Evolutionary conservation across 2,329 filamentous ascomycete species (phyloP), one percentile per base, ranked within the genome.

Genomic region (Mycogone perniciosa): DNA sequence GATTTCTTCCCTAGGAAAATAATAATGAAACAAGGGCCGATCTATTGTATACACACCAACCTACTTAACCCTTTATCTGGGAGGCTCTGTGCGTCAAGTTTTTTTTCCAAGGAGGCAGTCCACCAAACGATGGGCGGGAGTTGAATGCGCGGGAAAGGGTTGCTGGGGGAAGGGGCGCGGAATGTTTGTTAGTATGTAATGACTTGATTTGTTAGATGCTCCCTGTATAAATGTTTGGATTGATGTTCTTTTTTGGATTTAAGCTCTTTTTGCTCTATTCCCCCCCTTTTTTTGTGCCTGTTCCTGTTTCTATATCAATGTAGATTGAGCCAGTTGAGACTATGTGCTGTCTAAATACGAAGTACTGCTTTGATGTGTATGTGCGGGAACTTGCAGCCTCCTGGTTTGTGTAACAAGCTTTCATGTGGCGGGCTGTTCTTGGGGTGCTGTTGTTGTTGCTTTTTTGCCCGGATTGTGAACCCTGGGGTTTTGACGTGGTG

Each of bases 181-280:
- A 40, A 49, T 50, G 51, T 53, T 46, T 53, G 46, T 50, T 53
- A 50, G 51, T 20, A 20, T 20, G 20, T 53, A 53, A 53, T 53
- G 51, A 53, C 48, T 44, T 31, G 44, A 47, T 13, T 44, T 51
- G 46, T 53, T 53, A 50, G 47, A 53, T 50, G 51, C 51, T 50
- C 51, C 47, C 42, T 53, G 46, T 53, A 53, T 46, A 53, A 53
- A 53, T 49, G 51, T 53, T 52, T 53, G 42, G 37, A 37, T 45
- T 44, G 41, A 49, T 41, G 29, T 41, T 26, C 40, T 46, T 46
- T 39, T 42, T 29, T 49, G n/a, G 10, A 11, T 48, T 38, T 35
- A 20, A 20, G 39, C 20, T 26, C 20, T 34, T 26, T 50, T 31
- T 46, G 30, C 20, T 48, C 13, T 7, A 27, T 30, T 4, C 27